A percentile compares a stretch with the other conserved stretches of the same genome.
Conservation (phyloP, 148 eudicot species). For the Camellia lanceoleosa region DNA sequence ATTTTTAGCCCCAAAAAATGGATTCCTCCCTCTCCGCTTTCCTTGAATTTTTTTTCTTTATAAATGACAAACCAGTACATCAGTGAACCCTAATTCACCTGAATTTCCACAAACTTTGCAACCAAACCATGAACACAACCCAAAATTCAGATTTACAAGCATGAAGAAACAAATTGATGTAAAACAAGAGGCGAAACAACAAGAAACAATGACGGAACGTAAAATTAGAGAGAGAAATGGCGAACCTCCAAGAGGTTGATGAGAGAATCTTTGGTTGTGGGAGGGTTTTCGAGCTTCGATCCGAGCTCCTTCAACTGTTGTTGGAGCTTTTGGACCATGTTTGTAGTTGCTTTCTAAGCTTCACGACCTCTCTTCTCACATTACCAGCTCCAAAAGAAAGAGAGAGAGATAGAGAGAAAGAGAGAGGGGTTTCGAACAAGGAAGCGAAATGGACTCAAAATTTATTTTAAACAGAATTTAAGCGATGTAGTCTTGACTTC, state of each 20-base stretch:
- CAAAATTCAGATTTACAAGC: neutral
- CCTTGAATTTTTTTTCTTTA: too few species aligned
- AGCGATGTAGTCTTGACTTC: neutral
- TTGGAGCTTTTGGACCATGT: slow-evolving; percentile 38
- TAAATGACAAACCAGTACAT: too few species aligned
- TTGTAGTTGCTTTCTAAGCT: neutral
- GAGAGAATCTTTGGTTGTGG: slow-evolving; percentile 70
- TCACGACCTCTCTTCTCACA: neutral
- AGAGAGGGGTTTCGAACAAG: neutral
- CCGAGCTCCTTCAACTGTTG: slow-evolving; percentile 77
- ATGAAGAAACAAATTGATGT: neutral
- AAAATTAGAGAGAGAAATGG: neutral
- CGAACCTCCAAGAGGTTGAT: slow-evolving; percentile 75
- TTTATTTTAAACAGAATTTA: neutral
- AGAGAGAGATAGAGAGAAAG: neutral
- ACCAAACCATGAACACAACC: slow-evolving; percentile 9
- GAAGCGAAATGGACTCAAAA: neutral
- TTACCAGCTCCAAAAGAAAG: neutral
- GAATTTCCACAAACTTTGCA: neutral
- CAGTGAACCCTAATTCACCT: slow-evolving; percentile 26
- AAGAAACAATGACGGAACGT: slow-evolving; percentile 2
- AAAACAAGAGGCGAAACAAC: neutral
- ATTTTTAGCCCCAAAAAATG: too few species aligned
- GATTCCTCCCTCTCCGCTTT: too few species aligned
- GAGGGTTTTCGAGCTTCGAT: slow-evolving; percentile 71